These are phyloP conservation scores for Wickerhamomyces queroliae DNA, from an alignment of 805 yeast species.

Conservation along the genomic window DNA sequence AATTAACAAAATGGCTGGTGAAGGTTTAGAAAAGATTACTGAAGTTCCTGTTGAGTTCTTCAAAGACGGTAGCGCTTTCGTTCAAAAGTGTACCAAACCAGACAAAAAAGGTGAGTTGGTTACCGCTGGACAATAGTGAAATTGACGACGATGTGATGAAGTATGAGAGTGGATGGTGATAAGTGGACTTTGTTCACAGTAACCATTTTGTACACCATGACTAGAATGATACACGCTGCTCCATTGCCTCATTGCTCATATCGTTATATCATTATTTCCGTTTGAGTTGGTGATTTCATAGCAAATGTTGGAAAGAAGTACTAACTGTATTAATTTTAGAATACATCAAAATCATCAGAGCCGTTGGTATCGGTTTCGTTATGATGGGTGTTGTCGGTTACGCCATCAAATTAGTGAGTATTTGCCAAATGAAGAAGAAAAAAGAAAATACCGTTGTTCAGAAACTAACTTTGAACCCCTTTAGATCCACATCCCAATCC, in stretches of 20 bases:
- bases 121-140: no score
- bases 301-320: background rate
- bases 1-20: constrained; percentile 32
- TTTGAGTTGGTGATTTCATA: no score
- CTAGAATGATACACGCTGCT: background rate
- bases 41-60: constrained; percentile 89
- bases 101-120: constrained; percentile 62
- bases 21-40: constrained; percentile 67
- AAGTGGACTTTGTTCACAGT: no score
- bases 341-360: constrained; percentile 82
- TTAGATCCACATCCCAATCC: constrained; percentile 83
- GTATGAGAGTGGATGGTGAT: background rate
- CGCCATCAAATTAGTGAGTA: constrained; percentile 69
- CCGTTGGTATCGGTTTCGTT: constrained; percentile 94
- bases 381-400: constrained; percentile 98
- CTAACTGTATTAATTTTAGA: constrained; percentile 41
- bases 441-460: no score
- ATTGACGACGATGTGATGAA: background rate
- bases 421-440: no score
- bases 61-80: constrained; percentile 85
- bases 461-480: background rate
- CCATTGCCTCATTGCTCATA: background rate
- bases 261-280: background rate
- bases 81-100: constrained; percentile 92
- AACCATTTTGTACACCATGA: no score